Evolutionary conservation across 1,284 basidiomycete genomes (phyloP), one percentile per base, ranked within the genome.

Genomic region (Sanghuangporus baumii): DNA sequence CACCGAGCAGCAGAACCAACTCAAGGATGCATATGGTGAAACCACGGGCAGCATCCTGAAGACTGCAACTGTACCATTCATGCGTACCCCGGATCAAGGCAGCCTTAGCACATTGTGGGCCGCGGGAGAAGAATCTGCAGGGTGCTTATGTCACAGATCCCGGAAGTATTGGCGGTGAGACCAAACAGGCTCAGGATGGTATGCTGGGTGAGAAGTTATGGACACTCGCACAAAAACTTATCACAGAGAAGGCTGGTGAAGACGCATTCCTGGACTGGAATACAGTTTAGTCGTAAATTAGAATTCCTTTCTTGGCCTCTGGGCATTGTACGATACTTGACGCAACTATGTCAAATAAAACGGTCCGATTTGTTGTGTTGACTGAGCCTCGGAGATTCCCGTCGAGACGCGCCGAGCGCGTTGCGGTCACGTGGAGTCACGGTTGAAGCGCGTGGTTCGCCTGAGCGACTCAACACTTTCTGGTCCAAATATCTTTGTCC

Each of bases 1-100:
- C 66, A 79, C 78, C 41, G 74, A 73, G 20, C 79, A 79, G 69
- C 76, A 80, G 66, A 70, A 76, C 18, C 74, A 79, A 67, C 74
- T 75, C 71, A 73, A 75, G 56, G 71, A 74, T 36, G 73, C 75
- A 7, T 78, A 77, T 67, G 77, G 76, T 14, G 67, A 68, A 18
- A 57, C 75, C 23, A 64, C 74, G 41, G 78, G 77, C 2, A 70
- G 67, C 54, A 66, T 75, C 12, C 62, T 74, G 57, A 74, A 77
- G 64, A 68, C 71, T 36, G 57, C 74, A 34, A 69, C 71, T 11
- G 66, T 71, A 36, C 76, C 75, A 6, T 72, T 76, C 65, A 75
- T 76, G 68, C 73, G 74, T 60, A 65, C 67, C 40, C 73, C 75
- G 6, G 75, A 75, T 48, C 73, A 78, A 56, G 77, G 75, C 14